phyloP scores from a whole-genome alignment of 2,329 filamentous ascomycete genomes.

The Penicillium janthinellum region DNA sequence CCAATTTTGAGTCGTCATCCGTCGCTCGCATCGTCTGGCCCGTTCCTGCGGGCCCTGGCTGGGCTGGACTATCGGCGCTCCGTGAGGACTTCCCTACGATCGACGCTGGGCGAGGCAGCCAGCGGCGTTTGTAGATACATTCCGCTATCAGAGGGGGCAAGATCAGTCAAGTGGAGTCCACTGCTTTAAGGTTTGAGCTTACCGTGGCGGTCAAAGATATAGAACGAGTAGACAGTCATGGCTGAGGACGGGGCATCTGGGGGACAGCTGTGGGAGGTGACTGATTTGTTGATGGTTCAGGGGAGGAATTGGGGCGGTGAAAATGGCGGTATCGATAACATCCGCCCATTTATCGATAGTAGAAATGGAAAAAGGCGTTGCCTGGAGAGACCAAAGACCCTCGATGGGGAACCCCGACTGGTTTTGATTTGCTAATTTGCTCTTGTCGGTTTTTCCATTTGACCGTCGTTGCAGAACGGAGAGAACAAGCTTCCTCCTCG shows the following conservation, averaged over 20 bases:
- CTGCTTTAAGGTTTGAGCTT: slow-evolving; percentile 27
- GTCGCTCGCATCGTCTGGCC: slow-evolving; percentile 53
- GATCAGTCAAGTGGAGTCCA: slow-evolving; percentile 1
- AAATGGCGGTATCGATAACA: slow-evolving; percentile 16
- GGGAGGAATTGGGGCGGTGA: slow-evolving; percentile 29
- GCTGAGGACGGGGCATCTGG: slow-evolving; percentile 22
- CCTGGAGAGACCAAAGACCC: slow-evolving; percentile 11
- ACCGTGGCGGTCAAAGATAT: slow-evolving; percentile 99
- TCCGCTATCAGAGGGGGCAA: slow-evolving; percentile 65
- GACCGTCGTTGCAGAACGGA: slow-evolving; percentile 5
- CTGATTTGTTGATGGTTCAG: slow-evolving; percentile 25
- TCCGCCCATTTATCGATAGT: neutral
- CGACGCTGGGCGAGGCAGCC: slow-evolving; percentile 63
- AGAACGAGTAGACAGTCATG: slow-evolving; percentile 97
- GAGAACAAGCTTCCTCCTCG: slow-evolving; percentile 4
- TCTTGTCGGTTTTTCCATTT: neutral
- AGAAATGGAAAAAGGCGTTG: slow-evolving; percentile 12
- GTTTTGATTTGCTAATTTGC: neutral
- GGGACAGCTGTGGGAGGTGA: neutral
- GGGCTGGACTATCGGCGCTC: neutral
- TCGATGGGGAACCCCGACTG: too few species aligned
- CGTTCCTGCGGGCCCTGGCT: slow-evolving; percentile 36
- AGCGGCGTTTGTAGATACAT: slow-evolving; percentile 92
- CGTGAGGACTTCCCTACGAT: slow-evolving; percentile 51
- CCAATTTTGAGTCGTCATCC: slow-evolving; percentile 88